Conservation (phyloP, 1,284 basidiomycete genomes). For the Naganishia cerealis region DNA sequence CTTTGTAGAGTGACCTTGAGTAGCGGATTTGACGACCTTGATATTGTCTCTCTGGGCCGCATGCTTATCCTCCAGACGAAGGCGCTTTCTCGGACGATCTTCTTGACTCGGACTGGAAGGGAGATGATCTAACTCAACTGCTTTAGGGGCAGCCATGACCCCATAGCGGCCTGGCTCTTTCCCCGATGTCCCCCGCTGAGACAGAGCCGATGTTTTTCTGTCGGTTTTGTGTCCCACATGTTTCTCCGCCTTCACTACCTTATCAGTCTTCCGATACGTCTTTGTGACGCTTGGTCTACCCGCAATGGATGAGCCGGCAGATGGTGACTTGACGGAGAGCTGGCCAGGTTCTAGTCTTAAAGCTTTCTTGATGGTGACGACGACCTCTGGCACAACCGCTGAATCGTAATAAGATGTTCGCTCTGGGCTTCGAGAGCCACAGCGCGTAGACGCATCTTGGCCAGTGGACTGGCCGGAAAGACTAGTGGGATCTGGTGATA, state of each 20-base stretch:
- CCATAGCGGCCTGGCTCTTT: neutral
- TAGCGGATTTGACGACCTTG: neutral
- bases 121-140: neutral
- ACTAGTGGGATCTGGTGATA: conserved; percentile 22
- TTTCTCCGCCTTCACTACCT: neutral
- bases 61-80: neutral
- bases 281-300: neutral
- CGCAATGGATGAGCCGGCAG: neutral
- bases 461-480: conserved; percentile 7
- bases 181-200: neutral
- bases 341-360: neutral
- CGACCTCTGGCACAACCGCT: neutral
- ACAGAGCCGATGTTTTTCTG: neutral
- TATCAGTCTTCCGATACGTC: neutral
- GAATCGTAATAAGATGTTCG: neutral
- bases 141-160: conserved; percentile 11
- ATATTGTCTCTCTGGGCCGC: neutral
- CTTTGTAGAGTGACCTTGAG: neutral
- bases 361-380: neutral
- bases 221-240: neutral
- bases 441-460: neutral
- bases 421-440: neutral
- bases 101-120: neutral
- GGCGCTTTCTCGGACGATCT: neutral
- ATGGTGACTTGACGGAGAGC: neutral